A percentile compares a stretch with the other conserved stretches of the same genome.
These are phyloP conservation scores for Leishmania arabica DNA, from an alignment of 208 protist species.

Conservation along the genomic window DNA sequence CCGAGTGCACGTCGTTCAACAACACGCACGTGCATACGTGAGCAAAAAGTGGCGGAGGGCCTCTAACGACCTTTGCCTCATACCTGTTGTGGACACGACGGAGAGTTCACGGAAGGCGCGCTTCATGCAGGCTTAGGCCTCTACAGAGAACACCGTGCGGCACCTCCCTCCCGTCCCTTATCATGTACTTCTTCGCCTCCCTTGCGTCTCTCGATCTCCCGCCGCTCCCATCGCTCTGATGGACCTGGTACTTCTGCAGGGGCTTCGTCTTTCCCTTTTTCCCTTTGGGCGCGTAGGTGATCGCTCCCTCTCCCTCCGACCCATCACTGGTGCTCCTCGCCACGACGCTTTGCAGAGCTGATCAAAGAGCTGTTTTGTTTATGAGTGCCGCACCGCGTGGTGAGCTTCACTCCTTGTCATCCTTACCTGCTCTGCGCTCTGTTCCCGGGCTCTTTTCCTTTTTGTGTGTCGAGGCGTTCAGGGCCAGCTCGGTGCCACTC, in stretches of 20 bases:
- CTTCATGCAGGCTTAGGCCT: too few relatives aligned
- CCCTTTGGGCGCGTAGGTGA: not conserved
- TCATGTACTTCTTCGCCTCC: not conserved
- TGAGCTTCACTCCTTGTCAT: not conserved
- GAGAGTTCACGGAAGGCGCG: not conserved
- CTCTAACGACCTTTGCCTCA: not conserved
- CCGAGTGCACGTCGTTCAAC: not conserved
- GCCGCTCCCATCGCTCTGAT: not conserved
- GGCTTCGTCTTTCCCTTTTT: not conserved
- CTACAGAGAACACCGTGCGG: not conserved
- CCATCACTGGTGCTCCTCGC: not conserved
- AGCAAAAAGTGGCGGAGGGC: not conserved
- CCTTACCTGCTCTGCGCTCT: not conserved
- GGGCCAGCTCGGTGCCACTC: not conserved
- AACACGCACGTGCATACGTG: not conserved
- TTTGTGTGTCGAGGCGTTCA: not conserved
- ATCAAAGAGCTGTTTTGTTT: not conserved
- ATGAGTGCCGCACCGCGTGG: not conserved
- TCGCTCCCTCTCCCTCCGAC: not conserved
- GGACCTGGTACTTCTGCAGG: not conserved
- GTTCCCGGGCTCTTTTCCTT: not conserved
- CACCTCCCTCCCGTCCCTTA: not conserved
- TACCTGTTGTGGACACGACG: not conserved
- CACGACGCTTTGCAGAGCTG: not conserved
- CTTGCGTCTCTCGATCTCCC: not conserved